Base-by-base conservation (phyloP, 495 filamentous ascomycete genomes). In the Penicillium macrosclerotiorum region DNA sequence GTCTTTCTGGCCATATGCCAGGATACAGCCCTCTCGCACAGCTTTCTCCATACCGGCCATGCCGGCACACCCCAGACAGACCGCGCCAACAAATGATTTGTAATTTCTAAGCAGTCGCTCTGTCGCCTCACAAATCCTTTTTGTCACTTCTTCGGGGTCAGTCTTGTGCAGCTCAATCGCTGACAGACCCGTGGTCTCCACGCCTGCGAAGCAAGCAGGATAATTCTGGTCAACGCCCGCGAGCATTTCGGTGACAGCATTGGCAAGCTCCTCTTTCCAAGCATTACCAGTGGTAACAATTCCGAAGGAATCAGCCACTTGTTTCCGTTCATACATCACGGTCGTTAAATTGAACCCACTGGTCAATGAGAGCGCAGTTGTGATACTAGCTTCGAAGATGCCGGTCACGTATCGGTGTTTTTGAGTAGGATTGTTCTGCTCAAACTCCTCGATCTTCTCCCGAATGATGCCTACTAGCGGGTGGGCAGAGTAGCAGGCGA, bases 401-500 rank as follows among this genome's bases (percentile, higher is more conserved):
- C 92, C 93, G 0, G 85, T 83, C 3, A 92, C 85, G 11, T 77
- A 76, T 47, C 76, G 80, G 25, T 60, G 63, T 41, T 45, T 49
- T 7, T 47, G 25, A n/a, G 45, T 5, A 1, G 49, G 22, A 37
- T 13, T 55, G 44, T 35, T 26, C 17, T 57, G 45, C 30, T 70
- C 62, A 0, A 53, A 33, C 11, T 55, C 53, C 31, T 23, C 35
- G 25, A 70, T 71, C 47, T 64, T 50, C 12, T 75, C 55, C 12
- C 69, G 71, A 2, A 96, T 65, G 23, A 72, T 59, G 0, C 74
- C 61, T 8, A 95, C 86, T 3, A 96, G 80, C 0, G 90, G 89
- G 54, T 96, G 93, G 2, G 82, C 80, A 54, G 86, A 91, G 67
- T 88, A 98, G 71, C 92, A 98, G 30, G 89, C 89, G 1, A 98